phyloP scores from a whole-genome alignment of 768 basidiomycete species.

The Boletus bicolor region DNA sequence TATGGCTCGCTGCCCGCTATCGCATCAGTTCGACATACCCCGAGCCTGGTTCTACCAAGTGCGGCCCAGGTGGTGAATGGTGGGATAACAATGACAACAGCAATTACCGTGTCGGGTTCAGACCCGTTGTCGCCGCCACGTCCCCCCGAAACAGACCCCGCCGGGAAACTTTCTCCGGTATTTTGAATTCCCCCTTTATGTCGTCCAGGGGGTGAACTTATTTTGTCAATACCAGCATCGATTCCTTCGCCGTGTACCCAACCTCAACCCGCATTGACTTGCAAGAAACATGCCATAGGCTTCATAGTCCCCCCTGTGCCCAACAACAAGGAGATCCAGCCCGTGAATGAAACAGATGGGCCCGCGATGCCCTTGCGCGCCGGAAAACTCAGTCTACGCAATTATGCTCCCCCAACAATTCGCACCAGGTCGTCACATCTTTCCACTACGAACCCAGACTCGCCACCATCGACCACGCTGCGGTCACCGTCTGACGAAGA shows the following conservation, averaged over 20 bases:
- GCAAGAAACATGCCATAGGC: constrained; percentile 13
- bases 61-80: constrained; percentile 64
- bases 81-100: constrained; percentile 88
- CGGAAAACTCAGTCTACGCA: constrained; percentile 30
- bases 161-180: constrained; percentile 24
- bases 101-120: constrained; percentile 80
- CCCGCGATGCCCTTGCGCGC: neutral
- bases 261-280: neutral
- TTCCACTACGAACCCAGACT: neutral
- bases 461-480: neutral
- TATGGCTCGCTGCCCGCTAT: constrained; percentile 64
- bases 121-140: constrained; percentile 6
- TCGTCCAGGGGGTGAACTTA: neutral
- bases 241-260: neutral
- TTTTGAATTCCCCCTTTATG: neutral
- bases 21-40: constrained; percentile 24
- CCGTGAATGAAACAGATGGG: neutral
- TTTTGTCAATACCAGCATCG: constrained; percentile 6
- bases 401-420: constrained; percentile 32
- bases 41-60: constrained; percentile 14
- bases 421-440: neutral
- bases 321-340: neutral
- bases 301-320: constrained; percentile 3
- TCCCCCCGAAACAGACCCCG: constrained; percentile 6
- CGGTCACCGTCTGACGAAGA: constrained; percentile 10